These are phyloP conservation scores for Salvia sclarea DNA, from an alignment of 305 asterid species.

Conservation along the genomic window DNA sequence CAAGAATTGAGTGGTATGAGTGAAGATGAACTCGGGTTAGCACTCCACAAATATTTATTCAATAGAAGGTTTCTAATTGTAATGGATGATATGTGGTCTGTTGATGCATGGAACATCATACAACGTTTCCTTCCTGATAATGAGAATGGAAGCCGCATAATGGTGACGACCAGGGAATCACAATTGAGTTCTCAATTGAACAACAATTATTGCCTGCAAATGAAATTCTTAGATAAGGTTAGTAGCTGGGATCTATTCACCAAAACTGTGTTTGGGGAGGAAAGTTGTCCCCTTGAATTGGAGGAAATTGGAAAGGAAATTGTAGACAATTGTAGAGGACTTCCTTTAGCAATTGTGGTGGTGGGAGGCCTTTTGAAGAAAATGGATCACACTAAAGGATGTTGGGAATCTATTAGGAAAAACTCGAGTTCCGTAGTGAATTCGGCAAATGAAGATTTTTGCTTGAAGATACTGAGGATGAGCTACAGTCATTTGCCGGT, in stretches of 20 bases:
- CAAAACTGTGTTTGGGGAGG: background rate
- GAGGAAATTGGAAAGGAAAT: constrained; percentile 25
- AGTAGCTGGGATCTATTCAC: constrained; percentile 21
- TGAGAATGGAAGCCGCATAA: constrained; percentile 5
- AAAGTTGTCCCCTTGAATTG: constrained; percentile 10
- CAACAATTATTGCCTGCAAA: background rate
- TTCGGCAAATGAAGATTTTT: constrained; percentile 21
- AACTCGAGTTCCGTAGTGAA: constrained; percentile 11
- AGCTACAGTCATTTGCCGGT: constrained; percentile 18
- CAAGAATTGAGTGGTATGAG: background rate
- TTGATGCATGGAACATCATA: background rate
- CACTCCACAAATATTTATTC: background rate
- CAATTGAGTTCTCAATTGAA: background rate
- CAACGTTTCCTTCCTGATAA: constrained; percentile 6
- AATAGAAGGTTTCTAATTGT: background rate
- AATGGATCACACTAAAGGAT: background rate
- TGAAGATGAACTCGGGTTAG: background rate
- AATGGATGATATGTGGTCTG: background rate
- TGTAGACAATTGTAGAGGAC: constrained; percentile 20
- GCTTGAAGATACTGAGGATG: constrained; percentile 6
- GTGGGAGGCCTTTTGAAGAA: constrained; percentile 29
- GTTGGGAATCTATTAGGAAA: constrained; percentile 18
- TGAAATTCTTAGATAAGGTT: constrained; percentile 1
- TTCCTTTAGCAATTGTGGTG: constrained; percentile 26
- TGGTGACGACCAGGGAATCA: constrained; percentile 23